Conservation (phyloP, 1,284 basidiomycete species). For the Salmacisia buchloeana region DNA sequence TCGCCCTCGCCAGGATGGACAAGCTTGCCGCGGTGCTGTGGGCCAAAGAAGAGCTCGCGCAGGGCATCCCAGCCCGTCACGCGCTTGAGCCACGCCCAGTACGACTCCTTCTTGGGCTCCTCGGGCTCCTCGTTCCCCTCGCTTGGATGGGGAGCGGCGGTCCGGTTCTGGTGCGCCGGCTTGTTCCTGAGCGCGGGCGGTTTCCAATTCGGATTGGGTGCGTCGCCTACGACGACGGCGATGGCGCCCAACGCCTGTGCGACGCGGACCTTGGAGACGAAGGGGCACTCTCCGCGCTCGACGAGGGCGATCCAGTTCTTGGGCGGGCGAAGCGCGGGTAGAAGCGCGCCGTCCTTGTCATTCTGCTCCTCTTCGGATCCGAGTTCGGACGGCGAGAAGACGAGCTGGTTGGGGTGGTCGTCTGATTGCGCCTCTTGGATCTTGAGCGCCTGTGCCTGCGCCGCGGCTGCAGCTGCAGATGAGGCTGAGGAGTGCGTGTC, state of each 20-base stretch:
- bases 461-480: background rate
- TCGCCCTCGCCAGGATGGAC: conserved; percentile 32
- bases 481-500: background rate
- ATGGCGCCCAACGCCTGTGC: conserved; percentile 44
- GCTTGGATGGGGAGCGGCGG: too few species aligned
- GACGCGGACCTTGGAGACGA: conserved; percentile 43
- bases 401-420: background rate
- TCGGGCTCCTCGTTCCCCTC: background rate
- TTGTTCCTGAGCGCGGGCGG: background rate
- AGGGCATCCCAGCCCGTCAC: conserved; percentile 3
- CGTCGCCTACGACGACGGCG: conserved; percentile 48
- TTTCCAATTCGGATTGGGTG: conserved; percentile 11
- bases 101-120: background rate
- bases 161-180: too few species aligned
- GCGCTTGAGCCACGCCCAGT: background rate
- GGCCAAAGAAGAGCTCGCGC: conserved; percentile 1
- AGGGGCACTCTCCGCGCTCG: conserved; percentile 42
- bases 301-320: conserved; percentile 46
- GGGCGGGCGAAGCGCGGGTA: conserved; percentile 20
- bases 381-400: background rate
- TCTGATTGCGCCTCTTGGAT: background rate
- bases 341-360: too few species aligned
- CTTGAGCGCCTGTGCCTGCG: too few species aligned
- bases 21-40: conserved; percentile 23
- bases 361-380: too few species aligned